Percentiles rank a stretch among this genome's conserved stretches.
Conservation (phyloP, 768 basidiomycete genomes). For the Auricularia sp. region DNA sequence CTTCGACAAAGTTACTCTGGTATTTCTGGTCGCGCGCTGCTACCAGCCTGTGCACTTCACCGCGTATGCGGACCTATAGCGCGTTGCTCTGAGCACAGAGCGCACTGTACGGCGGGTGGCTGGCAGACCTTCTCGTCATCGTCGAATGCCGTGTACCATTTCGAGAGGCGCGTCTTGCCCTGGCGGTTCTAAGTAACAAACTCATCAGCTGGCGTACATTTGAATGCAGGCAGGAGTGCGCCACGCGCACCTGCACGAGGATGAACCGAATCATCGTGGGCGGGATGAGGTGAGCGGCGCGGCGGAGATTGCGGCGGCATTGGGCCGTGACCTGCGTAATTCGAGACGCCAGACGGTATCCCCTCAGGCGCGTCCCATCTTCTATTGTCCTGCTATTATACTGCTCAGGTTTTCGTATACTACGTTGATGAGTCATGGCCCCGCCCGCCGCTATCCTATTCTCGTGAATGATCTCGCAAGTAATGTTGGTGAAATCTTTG, state of each 20-base stretch:
- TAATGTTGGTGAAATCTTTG: too few species aligned
- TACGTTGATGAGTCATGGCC: too few species aligned
- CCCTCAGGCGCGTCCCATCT: too few species aligned
- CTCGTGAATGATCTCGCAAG: too few species aligned
- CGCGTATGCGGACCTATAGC: conserved; percentile 74
- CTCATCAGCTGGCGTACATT: neutral
- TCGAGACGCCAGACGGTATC: too few species aligned
- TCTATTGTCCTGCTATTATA: too few species aligned
- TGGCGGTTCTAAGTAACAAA: conserved; percentile 71
- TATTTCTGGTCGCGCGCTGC: conserved; percentile 98
- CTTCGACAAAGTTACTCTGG: conserved; percentile 98
- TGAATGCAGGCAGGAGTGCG: neutral
- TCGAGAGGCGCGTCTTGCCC: conserved; percentile 92
- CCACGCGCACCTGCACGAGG: conserved; percentile 71
- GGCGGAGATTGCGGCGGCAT: neutral
- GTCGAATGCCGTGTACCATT: conserved; percentile 98
- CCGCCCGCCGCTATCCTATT: too few species aligned
- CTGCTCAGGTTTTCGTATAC: too few species aligned
- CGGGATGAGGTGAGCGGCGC: neutral
- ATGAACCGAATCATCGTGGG: conserved; percentile 88
- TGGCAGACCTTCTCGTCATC: conserved; percentile 89
- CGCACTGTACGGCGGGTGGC: neutral
- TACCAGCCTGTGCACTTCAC: conserved; percentile 92
- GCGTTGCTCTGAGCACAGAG: neutral
- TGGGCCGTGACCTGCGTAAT: too few species aligned